Base-by-base conservation (phyloP, 2,329 filamentous ascomycete genomes). In the Alternaria sp. region DNA sequence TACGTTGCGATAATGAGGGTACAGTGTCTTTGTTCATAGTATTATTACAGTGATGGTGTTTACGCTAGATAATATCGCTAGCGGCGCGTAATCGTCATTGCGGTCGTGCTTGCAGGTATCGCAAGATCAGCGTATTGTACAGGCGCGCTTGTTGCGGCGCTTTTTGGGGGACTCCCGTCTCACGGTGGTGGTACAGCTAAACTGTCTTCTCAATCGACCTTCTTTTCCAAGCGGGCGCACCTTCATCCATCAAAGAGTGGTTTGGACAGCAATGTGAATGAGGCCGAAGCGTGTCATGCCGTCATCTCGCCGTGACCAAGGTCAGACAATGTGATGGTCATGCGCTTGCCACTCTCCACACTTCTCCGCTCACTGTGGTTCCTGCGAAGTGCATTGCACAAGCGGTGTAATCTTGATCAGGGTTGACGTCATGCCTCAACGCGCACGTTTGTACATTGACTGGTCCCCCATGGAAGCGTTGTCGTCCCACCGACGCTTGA, bases 401-500 rank as follows among this genome's bases (percentile, higher is more conserved):
- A 26, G 23, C 49, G n/a, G 44, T 25, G 17, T 47, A 45, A 30
- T 54, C 30, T 44, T 52, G 30, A 25, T 54, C 32, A 9, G 26
- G 26, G 25, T 21, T 30, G 13, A 28, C 45, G 13, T 54, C 32
- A n/a, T 52, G 46, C 26, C 30, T 79, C 73, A 81, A 69, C 79
- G 74, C 43, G 76, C 69, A 30, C 79, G 66, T 63, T 81, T 81
- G 67, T 78, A 77, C 70, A 78, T 77, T n/a, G 77, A 71, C 45
- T 77, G 75, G 45, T 81, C 79, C 23, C 75, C 66, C 72, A 80
- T 77, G 15, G 71, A 61, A 25, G 73, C 25, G 13, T 80, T 77
- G 32, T 81, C 81, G 59, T 84, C 81, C 74, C 83, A 83, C 64
- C 82, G 77, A 59, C 83, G 77, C 73, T 85, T 85, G 30, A 81